These are phyloP conservation scores for Tarenaya hassleriana DNA, from an alignment of 345 rosid species.

Conservation along the genomic window DNA sequence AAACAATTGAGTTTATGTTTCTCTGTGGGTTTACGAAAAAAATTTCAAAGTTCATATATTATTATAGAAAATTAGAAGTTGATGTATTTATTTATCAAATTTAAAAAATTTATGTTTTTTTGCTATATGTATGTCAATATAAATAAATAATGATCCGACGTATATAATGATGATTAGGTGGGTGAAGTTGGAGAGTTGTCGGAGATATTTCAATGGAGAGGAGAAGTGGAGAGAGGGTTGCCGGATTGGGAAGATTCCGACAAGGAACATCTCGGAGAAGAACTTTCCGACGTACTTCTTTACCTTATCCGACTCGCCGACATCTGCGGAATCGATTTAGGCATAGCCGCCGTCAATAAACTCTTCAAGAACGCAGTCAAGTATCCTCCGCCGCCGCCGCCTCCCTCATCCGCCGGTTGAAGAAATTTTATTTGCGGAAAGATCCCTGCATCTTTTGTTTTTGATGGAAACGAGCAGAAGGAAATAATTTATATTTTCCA, in stretches of 20 bases:
- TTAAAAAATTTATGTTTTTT: neutral
- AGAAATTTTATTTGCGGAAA: no score
- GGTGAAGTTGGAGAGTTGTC: constrained; percentile 68
- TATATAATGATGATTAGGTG: constrained; percentile 29
- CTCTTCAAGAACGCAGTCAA: constrained; percentile 17
- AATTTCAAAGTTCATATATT: neutral
- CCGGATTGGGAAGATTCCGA: constrained; percentile 48
- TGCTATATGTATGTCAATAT: neutral
- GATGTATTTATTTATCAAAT: constrained; percentile 1
- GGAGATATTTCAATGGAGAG: constrained; percentile 65
- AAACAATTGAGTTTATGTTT: no score
- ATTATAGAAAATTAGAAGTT: no score
- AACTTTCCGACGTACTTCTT: constrained; percentile 57
- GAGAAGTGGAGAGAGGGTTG: constrained; percentile 55
- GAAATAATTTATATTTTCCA: no score
- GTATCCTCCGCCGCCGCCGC: constrained; percentile 7
- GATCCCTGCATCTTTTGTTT: no score
- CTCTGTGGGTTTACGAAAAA: constrained; percentile 2
- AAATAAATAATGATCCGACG: neutral
- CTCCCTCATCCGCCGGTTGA: no score
- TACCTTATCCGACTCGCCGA: constrained; percentile 52
- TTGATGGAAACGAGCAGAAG: no score
- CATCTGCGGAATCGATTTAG: constrained; percentile 60
- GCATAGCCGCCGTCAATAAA: constrained; percentile 24
- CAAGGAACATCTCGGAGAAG: constrained; percentile 52